A percentile compares a stretch with the other conserved stretches of the same genome.
Conservation (phyloP, 1,284 basidiomycete species). For the Pseudozyma thailandica region DNA sequence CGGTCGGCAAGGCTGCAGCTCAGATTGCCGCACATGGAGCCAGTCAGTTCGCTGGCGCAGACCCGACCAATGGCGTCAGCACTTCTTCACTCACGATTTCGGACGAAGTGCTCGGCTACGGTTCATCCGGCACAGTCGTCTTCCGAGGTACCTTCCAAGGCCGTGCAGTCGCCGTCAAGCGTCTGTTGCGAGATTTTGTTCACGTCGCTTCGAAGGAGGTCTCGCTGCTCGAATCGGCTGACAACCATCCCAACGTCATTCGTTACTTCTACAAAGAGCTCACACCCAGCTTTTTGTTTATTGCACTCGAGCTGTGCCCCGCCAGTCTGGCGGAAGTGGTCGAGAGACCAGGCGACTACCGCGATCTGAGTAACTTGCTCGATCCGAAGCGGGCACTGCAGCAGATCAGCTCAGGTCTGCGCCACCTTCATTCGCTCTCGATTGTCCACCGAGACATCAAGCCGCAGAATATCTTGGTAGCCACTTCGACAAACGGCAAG, state of each 20-base stretch:
- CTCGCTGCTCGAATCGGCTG: conserved; percentile 84
- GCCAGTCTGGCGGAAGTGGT: conserved; percentile 92
- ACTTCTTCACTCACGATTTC: conserved; percentile 56
- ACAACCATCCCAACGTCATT: conserved; percentile 98
- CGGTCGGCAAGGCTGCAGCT: conserved; percentile 37
- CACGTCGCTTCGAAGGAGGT: conserved; percentile 94
- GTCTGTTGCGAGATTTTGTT: conserved; percentile 92
- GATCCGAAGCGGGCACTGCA: conserved; percentile 85
- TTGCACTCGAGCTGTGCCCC: conserved; percentile 95
- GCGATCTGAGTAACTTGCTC: conserved; percentile 54
- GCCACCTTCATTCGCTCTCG: conserved; percentile 91
- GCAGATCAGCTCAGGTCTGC: conserved; percentile 87
- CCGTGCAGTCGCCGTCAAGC: conserved; percentile 94
- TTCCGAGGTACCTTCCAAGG: conserved; percentile 93
- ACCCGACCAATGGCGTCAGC: conserved; percentile 36
- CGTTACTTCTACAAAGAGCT: conserved; percentile 96
- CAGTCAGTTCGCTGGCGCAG: conserved; percentile 19
- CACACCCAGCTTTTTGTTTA: conserved; percentile 82
- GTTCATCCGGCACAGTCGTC: conserved; percentile 95
- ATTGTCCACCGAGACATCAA: conserved; percentile 98
- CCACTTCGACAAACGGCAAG: conserved; percentile 45
- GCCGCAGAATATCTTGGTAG: conserved; percentile 95
- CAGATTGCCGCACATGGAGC: conserved; percentile 42
- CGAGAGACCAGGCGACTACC: conserved; percentile 71
- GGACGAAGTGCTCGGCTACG: conserved; percentile 74